Conservation (phyloP, 768 basidiomycete species). For the Leccinum uliginosum region DNA sequence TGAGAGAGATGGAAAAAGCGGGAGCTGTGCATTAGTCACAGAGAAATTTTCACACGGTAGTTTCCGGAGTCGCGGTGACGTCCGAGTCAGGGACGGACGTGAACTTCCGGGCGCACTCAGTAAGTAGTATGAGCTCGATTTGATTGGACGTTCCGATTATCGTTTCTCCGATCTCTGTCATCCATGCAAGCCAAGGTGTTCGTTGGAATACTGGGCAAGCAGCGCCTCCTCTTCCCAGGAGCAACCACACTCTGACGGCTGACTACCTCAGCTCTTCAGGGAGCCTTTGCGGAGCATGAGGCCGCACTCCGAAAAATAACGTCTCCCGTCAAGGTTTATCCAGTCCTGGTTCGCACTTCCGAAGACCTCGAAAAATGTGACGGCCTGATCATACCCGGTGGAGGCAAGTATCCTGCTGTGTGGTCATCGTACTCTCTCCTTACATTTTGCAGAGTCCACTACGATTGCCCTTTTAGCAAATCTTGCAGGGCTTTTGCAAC, state of each 20-base stretch:
- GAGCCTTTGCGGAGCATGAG: conserved; percentile 89
- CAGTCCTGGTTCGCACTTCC: conserved; percentile 63
- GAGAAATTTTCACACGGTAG: conserved; percentile 19
- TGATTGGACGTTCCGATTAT: neutral
- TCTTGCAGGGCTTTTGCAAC: conserved; percentile 74
- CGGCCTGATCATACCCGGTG: conserved; percentile 91
- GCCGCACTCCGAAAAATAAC: conserved; percentile 57
- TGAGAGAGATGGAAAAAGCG: conserved; percentile 28
- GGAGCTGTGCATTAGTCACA: conserved; percentile 26
- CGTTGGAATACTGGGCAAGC: conserved; percentile 53
- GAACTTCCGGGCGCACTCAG: neutral
- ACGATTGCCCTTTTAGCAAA: conserved; percentile 79
- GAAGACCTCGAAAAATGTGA: conserved; percentile 75
- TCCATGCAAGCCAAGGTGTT: conserved; percentile 18
- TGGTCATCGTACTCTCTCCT: neutral
- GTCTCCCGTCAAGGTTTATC: conserved; percentile 40
- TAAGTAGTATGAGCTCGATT: conserved; percentile 1
- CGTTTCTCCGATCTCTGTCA: neutral
- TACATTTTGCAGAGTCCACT: conserved; percentile 65
- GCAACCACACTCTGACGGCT: neutral
- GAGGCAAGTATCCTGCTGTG: conserved; percentile 45
- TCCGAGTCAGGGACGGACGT: too few species aligned
- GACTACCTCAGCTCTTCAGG: conserved; percentile 69
- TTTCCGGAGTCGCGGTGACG: conserved; percentile 14
- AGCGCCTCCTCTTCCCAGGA: neutral